Conservation (phyloP, 306 rosid species). For the Pyrus betulifolia region DNA sequence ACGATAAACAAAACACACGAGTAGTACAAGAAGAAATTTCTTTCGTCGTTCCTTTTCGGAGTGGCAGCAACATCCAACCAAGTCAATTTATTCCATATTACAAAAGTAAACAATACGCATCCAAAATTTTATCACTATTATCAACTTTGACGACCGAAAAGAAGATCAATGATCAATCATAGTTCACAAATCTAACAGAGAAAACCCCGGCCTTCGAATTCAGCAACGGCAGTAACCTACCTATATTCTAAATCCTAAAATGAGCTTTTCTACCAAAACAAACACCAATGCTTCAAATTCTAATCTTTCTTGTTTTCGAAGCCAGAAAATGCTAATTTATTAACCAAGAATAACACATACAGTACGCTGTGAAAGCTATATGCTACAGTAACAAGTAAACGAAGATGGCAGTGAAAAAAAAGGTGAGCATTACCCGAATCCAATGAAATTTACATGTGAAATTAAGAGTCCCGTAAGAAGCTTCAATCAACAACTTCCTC, state of each 20-base stretch:
- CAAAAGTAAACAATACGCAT: neutral
- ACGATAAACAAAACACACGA: neutral
- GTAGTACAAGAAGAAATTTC: neutral
- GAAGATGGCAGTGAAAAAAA: neutral
- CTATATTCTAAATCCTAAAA: neutral
- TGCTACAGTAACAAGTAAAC: neutral
- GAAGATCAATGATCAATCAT: neutral
- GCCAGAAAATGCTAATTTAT: neutral
- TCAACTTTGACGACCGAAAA: neutral
- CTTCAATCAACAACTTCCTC: constrained; percentile 10
- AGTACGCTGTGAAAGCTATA: neutral
- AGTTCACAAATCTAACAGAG: neutral
- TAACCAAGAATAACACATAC: neutral
- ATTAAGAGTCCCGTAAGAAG: neutral
- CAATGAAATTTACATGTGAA: neutral
- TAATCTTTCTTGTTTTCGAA: neutral
- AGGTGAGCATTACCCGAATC: constrained; percentile 3
- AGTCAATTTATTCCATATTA: neutral
- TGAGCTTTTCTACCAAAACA: neutral
- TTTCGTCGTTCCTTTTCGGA: neutral
- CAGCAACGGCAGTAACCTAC: neutral
- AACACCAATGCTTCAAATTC: neutral
- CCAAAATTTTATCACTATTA: neutral
- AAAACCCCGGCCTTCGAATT: neutral
- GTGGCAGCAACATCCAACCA: neutral